These are phyloP conservation scores for Jaltomata sinuosa DNA, from an alignment of 257 asterid species.

Conservation along the genomic window DNA sequence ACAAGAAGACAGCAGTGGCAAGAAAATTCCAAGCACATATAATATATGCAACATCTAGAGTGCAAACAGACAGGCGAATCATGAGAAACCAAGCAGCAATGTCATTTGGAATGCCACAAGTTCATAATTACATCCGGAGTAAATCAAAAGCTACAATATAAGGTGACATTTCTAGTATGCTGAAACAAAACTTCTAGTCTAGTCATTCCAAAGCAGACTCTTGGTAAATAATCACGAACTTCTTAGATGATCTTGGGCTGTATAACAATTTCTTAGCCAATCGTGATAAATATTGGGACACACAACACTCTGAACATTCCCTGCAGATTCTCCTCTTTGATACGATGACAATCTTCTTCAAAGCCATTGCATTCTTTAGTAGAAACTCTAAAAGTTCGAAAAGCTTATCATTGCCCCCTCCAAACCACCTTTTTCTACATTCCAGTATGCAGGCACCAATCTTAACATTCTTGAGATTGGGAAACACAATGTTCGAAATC, in stretches of 20 bases:
- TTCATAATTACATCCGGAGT: background rate
- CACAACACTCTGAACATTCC: background rate
- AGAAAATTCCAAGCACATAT: background rate
- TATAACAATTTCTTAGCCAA: background rate
- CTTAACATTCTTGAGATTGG: background rate
- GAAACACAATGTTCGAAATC: background rate
- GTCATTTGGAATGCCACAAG: background rate
- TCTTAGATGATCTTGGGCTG: background rate
- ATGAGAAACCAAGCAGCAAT: too few species aligned
- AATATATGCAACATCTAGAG: too few species aligned
- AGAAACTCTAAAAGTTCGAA: background rate
- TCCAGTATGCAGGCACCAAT: background rate
- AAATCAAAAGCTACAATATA: background rate
- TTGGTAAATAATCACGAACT: background rate
- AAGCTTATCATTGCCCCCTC: background rate
- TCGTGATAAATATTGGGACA: background rate
- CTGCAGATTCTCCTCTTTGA: background rate
- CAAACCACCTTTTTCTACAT: background rate
- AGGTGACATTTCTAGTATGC: background rate
- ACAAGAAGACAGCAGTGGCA: background rate
- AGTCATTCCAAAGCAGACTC: background rate
- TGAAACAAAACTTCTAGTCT: background rate
- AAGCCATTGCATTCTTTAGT: background rate
- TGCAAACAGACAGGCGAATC: too few species aligned
- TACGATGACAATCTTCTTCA: background rate